Conservation (phyloP, 768 basidiomycete genomes). For the Suillus hirtellus region DNA sequence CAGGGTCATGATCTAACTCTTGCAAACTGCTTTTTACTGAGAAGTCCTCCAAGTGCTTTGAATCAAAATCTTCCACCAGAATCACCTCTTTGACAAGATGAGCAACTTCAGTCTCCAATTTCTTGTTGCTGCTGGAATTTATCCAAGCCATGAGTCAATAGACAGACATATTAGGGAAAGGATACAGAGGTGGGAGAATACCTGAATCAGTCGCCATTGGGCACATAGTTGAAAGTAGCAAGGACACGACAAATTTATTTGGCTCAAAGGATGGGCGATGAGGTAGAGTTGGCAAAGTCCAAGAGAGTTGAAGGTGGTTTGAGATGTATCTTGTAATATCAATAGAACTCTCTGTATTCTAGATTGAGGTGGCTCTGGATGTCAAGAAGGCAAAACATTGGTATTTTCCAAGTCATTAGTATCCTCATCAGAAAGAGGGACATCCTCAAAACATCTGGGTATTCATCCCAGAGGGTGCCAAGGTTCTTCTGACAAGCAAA, state of each 20-base stretch:
- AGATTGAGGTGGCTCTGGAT: not conserved
- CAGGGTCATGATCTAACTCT: not conserved
- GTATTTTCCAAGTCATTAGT: not conserved
- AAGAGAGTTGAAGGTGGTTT: not conserved
- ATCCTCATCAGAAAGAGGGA: not conserved
- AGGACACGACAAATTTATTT: not conserved
- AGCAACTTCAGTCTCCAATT: not conserved
- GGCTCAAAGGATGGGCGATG: not conserved
- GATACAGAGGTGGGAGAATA: slow-evolving; percentile 7
- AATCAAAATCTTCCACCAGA: not conserved
- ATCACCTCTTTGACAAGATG: slow-evolving; percentile 6
- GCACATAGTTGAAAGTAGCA: not conserved
- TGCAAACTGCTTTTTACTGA: not conserved
- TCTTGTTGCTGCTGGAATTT: slow-evolving; percentile 6
- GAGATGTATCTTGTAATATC: not conserved
- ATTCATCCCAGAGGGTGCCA: not conserved
- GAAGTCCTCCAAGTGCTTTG: not conserved
- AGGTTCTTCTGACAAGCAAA: not conserved
- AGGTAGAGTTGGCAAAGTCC: not conserved
- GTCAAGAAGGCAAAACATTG: not conserved
- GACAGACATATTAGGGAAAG: not conserved
- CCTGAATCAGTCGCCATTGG: not conserved
- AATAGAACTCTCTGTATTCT: not conserved
- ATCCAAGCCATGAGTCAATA: slow-evolving; percentile 12
- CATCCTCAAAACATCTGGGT: not conserved